Evolutionary conservation across 2,329 filamentous ascomycete genomes (phyloP).

Genomic region (Fusarium mangiferae): DNA sequence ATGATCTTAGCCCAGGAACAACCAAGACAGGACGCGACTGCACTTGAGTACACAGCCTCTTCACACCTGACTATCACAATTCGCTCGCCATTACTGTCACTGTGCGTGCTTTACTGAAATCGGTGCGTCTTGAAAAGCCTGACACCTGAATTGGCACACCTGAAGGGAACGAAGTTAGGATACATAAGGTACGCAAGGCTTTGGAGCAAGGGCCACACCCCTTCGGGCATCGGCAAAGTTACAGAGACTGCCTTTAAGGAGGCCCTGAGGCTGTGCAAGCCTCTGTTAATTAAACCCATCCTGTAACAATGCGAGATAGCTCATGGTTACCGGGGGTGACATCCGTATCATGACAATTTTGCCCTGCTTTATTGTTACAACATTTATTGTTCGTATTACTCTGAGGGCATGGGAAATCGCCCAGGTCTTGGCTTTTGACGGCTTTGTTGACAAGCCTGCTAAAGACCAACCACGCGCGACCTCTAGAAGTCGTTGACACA

Average conservation of each 20-base stretch:
- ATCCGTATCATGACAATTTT: neutral
- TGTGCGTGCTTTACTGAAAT: neutral
- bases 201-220: conserved; percentile 15
- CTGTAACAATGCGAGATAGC: conserved; percentile 27
- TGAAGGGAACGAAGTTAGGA: conserved; percentile 5
- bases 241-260: neutral
- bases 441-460: neutral
- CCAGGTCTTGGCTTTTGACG: conserved; percentile 19
- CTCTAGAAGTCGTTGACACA: conserved; percentile 23
- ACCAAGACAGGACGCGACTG: conserved; percentile 10
- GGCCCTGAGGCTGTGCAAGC: conserved; percentile 36
- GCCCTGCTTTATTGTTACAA: neutral
- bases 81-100: neutral
- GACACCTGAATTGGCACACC: conserved; percentile 5
- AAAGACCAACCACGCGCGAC: conserved; percentile 11
- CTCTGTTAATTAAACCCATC: conserved; percentile 35
- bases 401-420: neutral
- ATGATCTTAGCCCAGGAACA: neutral
- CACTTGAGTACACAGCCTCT: conserved; percentile 12
- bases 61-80: conserved; percentile 3
- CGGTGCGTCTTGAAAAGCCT: neutral
- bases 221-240: conserved; percentile 30
- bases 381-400: neutral
- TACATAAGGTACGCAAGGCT: neutral
- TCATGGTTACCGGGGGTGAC: conserved; percentile 9